Evolutionary conservation across 2,329 filamentous ascomycete genomes (phyloP).

Genomic region (Fusarium paranaense): DNA sequence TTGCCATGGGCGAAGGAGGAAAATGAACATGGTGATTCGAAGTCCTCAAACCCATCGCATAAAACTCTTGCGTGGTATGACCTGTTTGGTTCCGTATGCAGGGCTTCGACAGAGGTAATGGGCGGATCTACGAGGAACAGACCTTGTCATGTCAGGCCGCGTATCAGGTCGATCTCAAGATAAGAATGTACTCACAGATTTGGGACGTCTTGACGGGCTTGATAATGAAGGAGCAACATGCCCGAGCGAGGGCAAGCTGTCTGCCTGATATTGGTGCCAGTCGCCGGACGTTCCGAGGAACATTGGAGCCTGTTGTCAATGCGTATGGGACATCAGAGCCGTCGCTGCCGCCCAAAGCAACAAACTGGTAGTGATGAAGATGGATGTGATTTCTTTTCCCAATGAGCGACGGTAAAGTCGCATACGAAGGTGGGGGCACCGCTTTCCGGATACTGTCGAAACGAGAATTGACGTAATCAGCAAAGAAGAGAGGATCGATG

Average conservation of each 20-base stretch:
- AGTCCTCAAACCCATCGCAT: background rate
- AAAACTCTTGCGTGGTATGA: background rate
- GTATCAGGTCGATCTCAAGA: too few relatives aligned
- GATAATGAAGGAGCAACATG: background rate
- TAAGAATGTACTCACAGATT: background rate
- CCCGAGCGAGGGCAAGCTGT: background rate
- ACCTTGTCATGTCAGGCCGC: background rate
- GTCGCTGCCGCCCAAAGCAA: background rate
- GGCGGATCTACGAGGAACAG: background rate
- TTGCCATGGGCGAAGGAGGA: fast-evolving
- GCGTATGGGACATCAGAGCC: background rate
- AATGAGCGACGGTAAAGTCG: background rate
- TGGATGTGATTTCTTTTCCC: background rate
- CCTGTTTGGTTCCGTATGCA: background rate
- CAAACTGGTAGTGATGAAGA: background rate
- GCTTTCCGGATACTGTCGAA: background rate
- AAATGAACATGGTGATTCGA: fast-evolving
- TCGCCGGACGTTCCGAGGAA: background rate
- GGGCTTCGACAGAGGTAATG: background rate
- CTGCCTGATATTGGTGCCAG: background rate
- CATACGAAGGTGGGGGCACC: background rate
- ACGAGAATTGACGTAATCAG: background rate
- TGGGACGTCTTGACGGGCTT: background rate
- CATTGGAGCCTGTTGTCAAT: background rate
- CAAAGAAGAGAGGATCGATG: background rate